Conservation (phyloP, 176 grass and related monocot species). For the Areca catechu region DNA sequence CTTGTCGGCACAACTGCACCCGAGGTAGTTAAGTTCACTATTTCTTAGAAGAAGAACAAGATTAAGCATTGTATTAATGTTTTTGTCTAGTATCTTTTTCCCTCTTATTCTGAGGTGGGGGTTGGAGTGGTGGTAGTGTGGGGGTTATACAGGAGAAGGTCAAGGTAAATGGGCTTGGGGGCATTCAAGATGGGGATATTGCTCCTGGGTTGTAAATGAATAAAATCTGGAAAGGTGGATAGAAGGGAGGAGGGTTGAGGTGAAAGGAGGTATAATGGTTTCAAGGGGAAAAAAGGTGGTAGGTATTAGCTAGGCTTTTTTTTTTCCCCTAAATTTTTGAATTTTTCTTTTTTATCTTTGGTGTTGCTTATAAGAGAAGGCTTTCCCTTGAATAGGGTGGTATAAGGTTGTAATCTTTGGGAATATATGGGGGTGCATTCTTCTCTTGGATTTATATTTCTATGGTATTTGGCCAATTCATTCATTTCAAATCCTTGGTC, state of each 20-base stretch:
- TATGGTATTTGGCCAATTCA: background rate
- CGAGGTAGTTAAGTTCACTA: background rate
- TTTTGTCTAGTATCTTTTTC: constrained; percentile 1
- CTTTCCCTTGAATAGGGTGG: constrained; percentile 2
- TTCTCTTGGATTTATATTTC: constrained; percentile 9
- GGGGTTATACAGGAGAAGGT: no score
- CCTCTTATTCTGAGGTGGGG: background rate
- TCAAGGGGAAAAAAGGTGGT: background rate
- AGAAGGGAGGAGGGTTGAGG: no score
- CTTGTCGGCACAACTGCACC: constrained; percentile 9
- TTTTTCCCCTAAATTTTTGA: background rate
- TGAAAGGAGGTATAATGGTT: no score
- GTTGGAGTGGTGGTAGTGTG: background rate
- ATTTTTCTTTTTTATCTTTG: background rate
- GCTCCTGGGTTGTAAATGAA: no score
- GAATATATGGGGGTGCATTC: constrained; percentile 11
- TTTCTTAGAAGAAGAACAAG: background rate
- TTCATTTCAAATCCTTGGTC: no score
- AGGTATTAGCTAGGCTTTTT: background rate
- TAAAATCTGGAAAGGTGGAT: no score
- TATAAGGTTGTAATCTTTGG: constrained; percentile 1
- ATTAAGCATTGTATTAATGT: background rate
- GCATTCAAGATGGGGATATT: no score
- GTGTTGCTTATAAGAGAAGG: constrained; percentile 12
- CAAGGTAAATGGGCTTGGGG: no score